These are phyloP conservation scores for Musa troglodytarum DNA, from an alignment of 176 grass and related monocot genomes.

Conservation along the genomic window DNA sequence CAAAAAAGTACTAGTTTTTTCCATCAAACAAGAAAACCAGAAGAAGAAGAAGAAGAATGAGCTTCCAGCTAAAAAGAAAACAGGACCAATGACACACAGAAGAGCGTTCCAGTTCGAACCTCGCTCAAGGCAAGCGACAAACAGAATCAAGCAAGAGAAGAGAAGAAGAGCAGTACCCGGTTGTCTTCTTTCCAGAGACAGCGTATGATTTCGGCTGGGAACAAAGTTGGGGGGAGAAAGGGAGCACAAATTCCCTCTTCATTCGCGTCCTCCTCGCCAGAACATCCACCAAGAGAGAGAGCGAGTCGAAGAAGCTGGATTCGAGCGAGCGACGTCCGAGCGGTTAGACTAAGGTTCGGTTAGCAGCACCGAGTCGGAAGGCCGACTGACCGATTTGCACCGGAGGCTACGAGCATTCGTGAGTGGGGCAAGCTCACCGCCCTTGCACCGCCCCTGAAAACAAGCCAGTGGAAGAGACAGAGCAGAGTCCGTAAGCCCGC, in stretches of 20 bases:
- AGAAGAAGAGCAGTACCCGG: neutral
- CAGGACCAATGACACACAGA: neutral
- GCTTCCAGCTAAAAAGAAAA: neutral
- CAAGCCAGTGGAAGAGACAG: no score
- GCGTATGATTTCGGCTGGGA: no score
- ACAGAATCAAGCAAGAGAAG: neutral
- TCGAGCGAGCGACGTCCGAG: no score
- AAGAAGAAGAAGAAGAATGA: neutral
- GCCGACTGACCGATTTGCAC: no score
- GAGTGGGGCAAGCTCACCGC: no score
- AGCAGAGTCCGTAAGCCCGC: no score
- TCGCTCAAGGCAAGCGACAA: neutral
- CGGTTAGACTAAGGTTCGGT: no score
- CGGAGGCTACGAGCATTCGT: no score
- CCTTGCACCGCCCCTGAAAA: no score
- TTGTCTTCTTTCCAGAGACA: neutral
- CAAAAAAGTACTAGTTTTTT: neutral
- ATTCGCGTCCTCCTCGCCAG: neutral
- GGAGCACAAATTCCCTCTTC: neutral
- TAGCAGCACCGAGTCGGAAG: no score
- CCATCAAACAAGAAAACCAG: neutral
- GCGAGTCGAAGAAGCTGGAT: no score
- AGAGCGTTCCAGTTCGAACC: neutral
- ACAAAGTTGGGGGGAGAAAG: no score
- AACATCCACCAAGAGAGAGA: neutral